Base-by-base conservation (phyloP, 257 asterid species). In the Nicotiana noctiflora region DNA sequence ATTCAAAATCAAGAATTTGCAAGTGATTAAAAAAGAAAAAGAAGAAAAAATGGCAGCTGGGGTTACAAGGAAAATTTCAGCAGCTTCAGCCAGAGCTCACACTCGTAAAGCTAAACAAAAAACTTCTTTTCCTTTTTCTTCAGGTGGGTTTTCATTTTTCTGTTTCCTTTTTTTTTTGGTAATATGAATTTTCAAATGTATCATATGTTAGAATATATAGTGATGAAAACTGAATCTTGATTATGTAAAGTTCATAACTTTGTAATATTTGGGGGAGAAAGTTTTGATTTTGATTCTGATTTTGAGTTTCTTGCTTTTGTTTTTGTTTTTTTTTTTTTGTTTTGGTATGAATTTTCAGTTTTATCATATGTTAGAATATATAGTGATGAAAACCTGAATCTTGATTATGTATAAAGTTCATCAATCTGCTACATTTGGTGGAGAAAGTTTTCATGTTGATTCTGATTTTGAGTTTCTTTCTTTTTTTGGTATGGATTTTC, bases 11-110 rank as follows among this genome's bases (percentile, higher is more conserved):
- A 46, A 70, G 77, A 70, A 40, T 44, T 37, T 67, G 23, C 1
- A 4, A 12, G 18, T 9, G 23, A 23, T 65, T 44, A 18, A 34
- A 32, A 17, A 66, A 8, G 9, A 40, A 40, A 13, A 51, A 51
- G 3, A 3, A 5, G 12, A 21, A 70, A 68, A 40, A 44, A 49
- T 74, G 79, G 62, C 79, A 25, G 68, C 18, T 23, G 40, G 37
- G 37, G 61, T 86, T 25, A 84, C 86, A 25, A 86, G 93, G 70
- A 92, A 80, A 80, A 86, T 92, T 52, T 91, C 97, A 32, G 97
- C 97, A 19, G 97, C 98, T 79, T 94, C 97, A n/a, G 97, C 98
- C n/a, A 88, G 98, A 79, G 87, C 97, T 63, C 97, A 94, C 83
- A 94, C 98, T 25, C 90, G 97, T 63, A 91, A 66, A 82, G 75